Evolutionary conservation across 2,329 filamentous ascomycete genomes (phyloP).

Genomic region (Penicillium sp.): DNA sequence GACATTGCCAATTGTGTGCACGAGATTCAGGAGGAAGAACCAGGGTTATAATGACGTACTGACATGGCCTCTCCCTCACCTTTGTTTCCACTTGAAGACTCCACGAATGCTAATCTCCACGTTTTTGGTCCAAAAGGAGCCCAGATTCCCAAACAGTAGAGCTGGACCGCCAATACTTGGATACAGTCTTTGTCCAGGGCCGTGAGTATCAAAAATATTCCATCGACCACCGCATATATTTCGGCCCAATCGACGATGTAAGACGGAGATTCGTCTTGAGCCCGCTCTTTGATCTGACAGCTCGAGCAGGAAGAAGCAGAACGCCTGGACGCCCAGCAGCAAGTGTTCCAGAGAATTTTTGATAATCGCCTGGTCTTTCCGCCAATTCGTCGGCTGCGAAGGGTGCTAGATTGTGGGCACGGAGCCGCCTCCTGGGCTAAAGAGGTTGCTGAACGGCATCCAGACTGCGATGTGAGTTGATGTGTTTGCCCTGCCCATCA

Average conservation of each 20-base stretch:
- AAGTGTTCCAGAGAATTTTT: slow-evolving; percentile 63
- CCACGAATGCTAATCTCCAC: slow-evolving; percentile 27
- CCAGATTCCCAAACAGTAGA: slow-evolving; percentile 48
- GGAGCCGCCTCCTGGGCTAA: slow-evolving; percentile 70
- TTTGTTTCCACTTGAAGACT: slow-evolving; percentile 2
- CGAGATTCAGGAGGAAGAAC: slow-evolving; percentile 5
- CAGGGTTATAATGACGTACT: slow-evolving; percentile 33
- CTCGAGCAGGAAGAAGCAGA: slow-evolving; percentile 63
- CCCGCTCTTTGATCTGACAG: slow-evolving; percentile 14
- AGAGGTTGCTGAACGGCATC: slow-evolving; percentile 65
- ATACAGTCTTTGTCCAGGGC: slow-evolving; percentile 61
- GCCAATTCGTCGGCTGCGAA: slow-evolving; percentile 57
- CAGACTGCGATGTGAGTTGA: slow-evolving; percentile 60
- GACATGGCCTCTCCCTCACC: slow-evolving; percentile 6
- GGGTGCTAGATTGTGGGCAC: slow-evolving; percentile 71
- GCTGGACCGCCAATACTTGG: slow-evolving; percentile 59
- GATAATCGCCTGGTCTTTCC: slow-evolving; percentile 69
- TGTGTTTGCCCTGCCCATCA: not conserved
- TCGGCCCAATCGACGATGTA: slow-evolving; percentile 71
- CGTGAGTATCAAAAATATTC: slow-evolving; percentile 68
- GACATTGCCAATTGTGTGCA: slow-evolving; percentile 11
- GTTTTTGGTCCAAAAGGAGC: slow-evolving; percentile 32
- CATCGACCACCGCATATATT: slow-evolving; percentile 64
- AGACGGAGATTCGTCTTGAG: slow-evolving; percentile 15
- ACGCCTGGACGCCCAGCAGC: slow-evolving; percentile 63